Conservation (phyloP, 371 early-diverging fungal species). For the Chytridium lagenaria region DNA sequence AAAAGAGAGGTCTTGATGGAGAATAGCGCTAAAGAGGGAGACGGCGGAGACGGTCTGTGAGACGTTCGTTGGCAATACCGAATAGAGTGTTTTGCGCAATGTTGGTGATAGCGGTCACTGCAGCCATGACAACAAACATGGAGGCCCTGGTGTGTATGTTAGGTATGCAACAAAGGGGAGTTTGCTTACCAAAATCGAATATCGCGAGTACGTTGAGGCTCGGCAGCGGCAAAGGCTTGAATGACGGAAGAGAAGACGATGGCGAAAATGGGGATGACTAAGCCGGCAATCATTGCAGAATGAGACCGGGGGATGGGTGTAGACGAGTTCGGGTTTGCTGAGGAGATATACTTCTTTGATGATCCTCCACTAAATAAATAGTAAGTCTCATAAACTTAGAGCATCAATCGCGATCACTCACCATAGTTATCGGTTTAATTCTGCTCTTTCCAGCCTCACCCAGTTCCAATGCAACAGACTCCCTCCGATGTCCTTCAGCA, state of each 20-base stretch:
- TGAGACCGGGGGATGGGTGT: slow-evolving; percentile 32
- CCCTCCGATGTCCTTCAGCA: neutral
- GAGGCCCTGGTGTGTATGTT: slow-evolving; percentile 34
- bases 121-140: slow-evolving; percentile 47
- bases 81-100: slow-evolving; percentile 41
- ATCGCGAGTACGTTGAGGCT: slow-evolving; percentile 33
- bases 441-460: neutral
- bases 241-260: slow-evolving; percentile 40
- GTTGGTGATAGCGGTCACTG: slow-evolving; percentile 6
- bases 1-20: slow-evolving; percentile 80
- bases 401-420: slow-evolving; percentile 2
- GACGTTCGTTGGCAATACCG: slow-evolving; percentile 49
- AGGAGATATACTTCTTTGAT: slow-evolving; percentile 37
- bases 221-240: slow-evolving; percentile 20
- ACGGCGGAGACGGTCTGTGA: slow-evolving; percentile 62
- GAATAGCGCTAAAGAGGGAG: slow-evolving; percentile 59
- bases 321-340: slow-evolving; percentile 46
- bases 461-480: neutral
- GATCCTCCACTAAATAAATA: neutral
- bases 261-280: slow-evolving; percentile 39
- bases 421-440: neutral
- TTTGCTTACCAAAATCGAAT: slow-evolving; percentile 41
- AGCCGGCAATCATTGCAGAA: slow-evolving; percentile 44
- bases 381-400: neutral
- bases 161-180: neutral